phyloP scores from a whole-genome alignment of 768 basidiomycete genomes.

The Podaxis pistillaris region DNA sequence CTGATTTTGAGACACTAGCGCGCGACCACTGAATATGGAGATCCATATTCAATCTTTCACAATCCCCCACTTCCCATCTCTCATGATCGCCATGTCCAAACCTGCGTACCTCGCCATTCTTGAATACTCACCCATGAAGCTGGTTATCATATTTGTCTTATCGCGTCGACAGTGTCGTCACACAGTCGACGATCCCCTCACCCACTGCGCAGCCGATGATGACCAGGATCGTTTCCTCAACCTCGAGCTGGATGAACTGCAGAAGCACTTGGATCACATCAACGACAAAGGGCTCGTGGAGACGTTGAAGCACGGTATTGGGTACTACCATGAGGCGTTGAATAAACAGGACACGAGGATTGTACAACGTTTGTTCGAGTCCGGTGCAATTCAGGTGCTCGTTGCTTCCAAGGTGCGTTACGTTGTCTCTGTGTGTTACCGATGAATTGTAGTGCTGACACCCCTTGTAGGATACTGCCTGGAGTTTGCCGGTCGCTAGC shows the following conservation, averaged over 20 bases:
- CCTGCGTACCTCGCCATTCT: slow-evolving; percentile 92
- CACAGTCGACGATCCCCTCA: slow-evolving; percentile 87
- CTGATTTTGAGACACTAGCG: slow-evolving; percentile 57
- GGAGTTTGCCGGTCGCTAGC: slow-evolving; percentile 90
- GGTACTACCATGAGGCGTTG: slow-evolving; percentile 94
- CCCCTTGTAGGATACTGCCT: slow-evolving; percentile 77
- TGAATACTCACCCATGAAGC: slow-evolving; percentile 83
- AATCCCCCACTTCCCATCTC: slow-evolving; percentile 94
- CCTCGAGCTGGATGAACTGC: slow-evolving; percentile 76
- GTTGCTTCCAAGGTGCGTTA: slow-evolving; percentile 65
- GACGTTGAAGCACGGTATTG: slow-evolving; percentile 85
- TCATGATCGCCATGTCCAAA: slow-evolving; percentile 99
- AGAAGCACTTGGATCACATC: slow-evolving; percentile 86
- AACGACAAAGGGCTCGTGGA: slow-evolving; percentile 74
- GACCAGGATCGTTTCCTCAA: slow-evolving; percentile 86
- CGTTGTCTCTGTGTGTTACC: no score
- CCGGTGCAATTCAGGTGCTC: slow-evolving; percentile 87
- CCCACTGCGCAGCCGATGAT: slow-evolving; percentile 87
- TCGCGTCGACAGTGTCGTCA: slow-evolving; percentile 92
- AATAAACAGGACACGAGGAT: slow-evolving; percentile 91
- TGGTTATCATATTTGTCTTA: slow-evolving; percentile 90
- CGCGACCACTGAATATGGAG: slow-evolving; percentile 96
- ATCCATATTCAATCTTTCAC: slow-evolving; percentile 95
- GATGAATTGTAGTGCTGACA: no score
- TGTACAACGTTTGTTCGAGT: slow-evolving; percentile 88